Conservation (phyloP, 139 green algal genomes). For the Chlorella vulgaris region DNA sequence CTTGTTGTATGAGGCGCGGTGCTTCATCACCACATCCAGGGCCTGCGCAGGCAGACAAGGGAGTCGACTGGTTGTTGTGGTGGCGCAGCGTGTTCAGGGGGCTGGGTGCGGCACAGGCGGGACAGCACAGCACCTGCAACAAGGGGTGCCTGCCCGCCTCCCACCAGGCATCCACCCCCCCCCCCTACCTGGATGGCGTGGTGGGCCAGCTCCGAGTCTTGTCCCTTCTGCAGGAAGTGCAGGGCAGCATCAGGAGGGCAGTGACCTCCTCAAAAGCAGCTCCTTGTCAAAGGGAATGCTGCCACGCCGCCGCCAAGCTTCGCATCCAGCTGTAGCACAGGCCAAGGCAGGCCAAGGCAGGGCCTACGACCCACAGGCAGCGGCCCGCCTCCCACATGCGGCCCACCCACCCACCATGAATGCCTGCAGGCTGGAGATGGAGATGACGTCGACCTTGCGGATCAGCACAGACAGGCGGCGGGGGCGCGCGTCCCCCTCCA, state of each 20-base stretch:
- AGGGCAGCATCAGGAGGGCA: neutral
- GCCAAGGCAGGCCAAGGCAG: no score
- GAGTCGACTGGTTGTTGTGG: neutral
- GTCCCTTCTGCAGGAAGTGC: slow-evolving; percentile 18
- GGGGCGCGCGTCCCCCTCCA: slow-evolving; percentile 25
- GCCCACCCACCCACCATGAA: neutral
- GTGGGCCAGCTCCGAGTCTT: slow-evolving; percentile 43
- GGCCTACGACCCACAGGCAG: neutral
- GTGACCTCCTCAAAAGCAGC: no score
- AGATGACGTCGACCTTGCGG: slow-evolving; percentile 33
- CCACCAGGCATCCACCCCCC: no score
- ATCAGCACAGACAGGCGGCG: slow-evolving; percentile 31
- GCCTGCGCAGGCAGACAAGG: slow-evolving; percentile 10
- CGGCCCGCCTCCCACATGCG: no score
- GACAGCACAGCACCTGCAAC: no score
- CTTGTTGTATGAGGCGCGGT: slow-evolving; percentile 36
- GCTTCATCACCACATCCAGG: slow-evolving; percentile 60
- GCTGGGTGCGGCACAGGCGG: no score
- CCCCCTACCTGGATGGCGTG: slow-evolving; percentile 43
- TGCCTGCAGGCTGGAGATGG: slow-evolving; percentile 16
- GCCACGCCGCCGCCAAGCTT: no score
- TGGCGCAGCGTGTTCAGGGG: no score
- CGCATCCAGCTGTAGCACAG: no score
- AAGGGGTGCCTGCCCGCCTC: no score
- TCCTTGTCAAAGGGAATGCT: no score